Percentiles rank a stretch among this genome's conserved stretches.
Conservation (phyloP, 164 flowering plant genomes). For the Chimonanthus salicifolius region DNA sequence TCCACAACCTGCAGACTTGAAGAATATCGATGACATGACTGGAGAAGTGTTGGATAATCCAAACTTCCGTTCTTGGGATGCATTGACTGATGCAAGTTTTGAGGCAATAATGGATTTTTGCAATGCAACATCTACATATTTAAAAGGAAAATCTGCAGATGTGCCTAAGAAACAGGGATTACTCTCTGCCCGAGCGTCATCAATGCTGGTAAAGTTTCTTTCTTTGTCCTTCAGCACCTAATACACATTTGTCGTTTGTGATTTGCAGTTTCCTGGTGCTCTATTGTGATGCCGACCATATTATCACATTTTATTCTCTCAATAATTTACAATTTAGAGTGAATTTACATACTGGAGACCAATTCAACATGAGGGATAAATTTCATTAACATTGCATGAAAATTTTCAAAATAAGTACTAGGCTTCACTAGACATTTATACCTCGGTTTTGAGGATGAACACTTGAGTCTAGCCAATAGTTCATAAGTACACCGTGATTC, state of each 20-base stretch:
- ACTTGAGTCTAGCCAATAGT: no score
- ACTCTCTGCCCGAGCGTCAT: slow-evolving; percentile 84
- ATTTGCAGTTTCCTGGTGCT: background rate
- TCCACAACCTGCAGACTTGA: slow-evolving; percentile 16
- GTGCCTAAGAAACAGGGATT: slow-evolving; percentile 55
- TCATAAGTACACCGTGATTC: no score
- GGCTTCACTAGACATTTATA: no score
- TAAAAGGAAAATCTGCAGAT: slow-evolving; percentile 34
- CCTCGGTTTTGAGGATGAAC: no score
- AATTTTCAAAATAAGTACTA: no score
- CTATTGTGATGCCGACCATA: background rate
- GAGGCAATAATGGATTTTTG: slow-evolving; percentile 40
- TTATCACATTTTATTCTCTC: background rate
- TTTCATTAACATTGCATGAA: background rate
- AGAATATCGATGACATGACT: slow-evolving; percentile 21
- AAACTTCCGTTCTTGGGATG: slow-evolving; percentile 36
- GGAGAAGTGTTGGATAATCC: slow-evolving; percentile 16
- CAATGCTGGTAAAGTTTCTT: slow-evolving; percentile 73
- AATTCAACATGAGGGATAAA: background rate
- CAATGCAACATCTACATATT: slow-evolving; percentile 32
- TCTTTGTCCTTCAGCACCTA: slow-evolving; percentile 1
- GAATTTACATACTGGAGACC: background rate
- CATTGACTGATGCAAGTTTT: slow-evolving; percentile 41
- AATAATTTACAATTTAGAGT: background rate
- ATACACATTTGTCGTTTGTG: slow-evolving; percentile 1